Conservation (phyloP, 2,329 filamentous ascomycete genomes). For the Bretziella fagacearum region DNA sequence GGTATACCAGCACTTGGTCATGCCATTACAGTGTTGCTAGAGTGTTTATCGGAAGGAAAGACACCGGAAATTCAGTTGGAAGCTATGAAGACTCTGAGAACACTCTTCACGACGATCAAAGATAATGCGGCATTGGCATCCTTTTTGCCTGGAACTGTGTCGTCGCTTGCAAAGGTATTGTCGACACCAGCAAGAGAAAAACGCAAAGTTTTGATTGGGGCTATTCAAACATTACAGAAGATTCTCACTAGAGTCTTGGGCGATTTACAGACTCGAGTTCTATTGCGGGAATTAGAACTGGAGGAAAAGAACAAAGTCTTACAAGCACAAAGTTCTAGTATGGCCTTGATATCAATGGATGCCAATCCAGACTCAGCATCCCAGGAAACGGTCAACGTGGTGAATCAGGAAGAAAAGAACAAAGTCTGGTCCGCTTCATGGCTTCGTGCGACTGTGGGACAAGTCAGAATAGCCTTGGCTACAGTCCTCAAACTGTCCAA, state of each 20-base stretch:
- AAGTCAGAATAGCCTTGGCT: slow-evolving; percentile 68
- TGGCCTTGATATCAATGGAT: too few relatives aligned
- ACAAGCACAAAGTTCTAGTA: too few relatives aligned
- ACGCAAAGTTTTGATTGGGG: slow-evolving; percentile 41
- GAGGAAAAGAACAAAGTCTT: slow-evolving; percentile 14
- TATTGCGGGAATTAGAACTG: slow-evolving; percentile 24
- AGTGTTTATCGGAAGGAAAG: slow-evolving; percentile 47
- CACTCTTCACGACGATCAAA: slow-evolving; percentile 45
- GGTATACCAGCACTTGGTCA: slow-evolving; percentile 68
- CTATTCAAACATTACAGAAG: slow-evolving; percentile 39
- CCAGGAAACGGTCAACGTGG: background rate
- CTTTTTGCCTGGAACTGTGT: slow-evolving; percentile 78
- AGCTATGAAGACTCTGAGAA: slow-evolving; percentile 46
- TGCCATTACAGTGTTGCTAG: slow-evolving; percentile 61
- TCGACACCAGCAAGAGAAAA: slow-evolving; percentile 46
- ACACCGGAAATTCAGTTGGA: slow-evolving; percentile 54
- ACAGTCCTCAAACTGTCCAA: slow-evolving; percentile 59
- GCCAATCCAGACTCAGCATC: background rate
- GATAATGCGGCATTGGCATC: slow-evolving; percentile 63
- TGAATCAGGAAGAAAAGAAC: slow-evolving; percentile 19
- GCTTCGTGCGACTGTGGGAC: slow-evolving; percentile 62
- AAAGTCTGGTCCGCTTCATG: slow-evolving; percentile 39
- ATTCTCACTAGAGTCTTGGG: slow-evolving; percentile 39
- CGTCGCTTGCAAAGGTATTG: slow-evolving; percentile 58
- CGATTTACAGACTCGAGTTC: slow-evolving; percentile 36